Evolutionary conservation across 106 monocot species (phyloP).

Genomic region (Dioscorea zingiberensis): DNA sequence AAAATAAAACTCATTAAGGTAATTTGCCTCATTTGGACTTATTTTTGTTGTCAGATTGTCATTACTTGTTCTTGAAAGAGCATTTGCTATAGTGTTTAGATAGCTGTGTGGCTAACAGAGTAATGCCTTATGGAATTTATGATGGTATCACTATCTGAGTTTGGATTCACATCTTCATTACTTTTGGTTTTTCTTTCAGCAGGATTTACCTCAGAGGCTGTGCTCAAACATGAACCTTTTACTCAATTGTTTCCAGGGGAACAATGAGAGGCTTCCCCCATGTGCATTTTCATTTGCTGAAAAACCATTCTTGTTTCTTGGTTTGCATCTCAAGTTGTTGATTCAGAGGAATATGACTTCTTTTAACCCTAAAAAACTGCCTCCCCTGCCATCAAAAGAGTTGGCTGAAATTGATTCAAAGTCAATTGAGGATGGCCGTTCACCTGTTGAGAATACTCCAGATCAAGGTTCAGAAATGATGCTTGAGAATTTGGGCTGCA

Average conservation of each 20-base stretch:
- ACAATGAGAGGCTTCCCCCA: slow-evolving; percentile 1
- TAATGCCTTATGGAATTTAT: no score
- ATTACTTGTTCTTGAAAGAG: no score
- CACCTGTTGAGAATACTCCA: slow-evolving; percentile 30
- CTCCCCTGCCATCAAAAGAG: slow-evolving; percentile 7
- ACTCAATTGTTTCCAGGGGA: slow-evolving; percentile 12
- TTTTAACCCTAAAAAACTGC: slow-evolving; percentile 6
- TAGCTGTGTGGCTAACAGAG: no score
- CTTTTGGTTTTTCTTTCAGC: no score
- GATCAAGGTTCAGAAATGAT: slow-evolving; percentile 27
- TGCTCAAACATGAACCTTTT: slow-evolving; percentile 5
- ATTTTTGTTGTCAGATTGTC: no score
- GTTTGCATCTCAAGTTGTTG: slow-evolving; percentile 40
- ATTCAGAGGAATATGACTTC: slow-evolving; percentile 22
- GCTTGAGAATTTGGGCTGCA: slow-evolving; percentile 13
- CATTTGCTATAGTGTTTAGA: no score
- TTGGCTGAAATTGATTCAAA: slow-evolving; percentile 22
- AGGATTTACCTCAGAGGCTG: slow-evolving; percentile 13
- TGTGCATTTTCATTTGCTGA: slow-evolving; percentile 3
- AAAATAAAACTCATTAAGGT: no score
- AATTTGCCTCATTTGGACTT: no score
- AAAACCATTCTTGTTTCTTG: slow-evolving; percentile 22
- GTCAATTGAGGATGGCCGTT: slow-evolving; percentile 12
- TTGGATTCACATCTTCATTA: no score
- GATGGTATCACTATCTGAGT: no score